These are phyloP conservation scores for Botrytis elliptica DNA, from an alignment of 2,329 filamentous ascomycete species.

Conservation along the genomic window DNA sequence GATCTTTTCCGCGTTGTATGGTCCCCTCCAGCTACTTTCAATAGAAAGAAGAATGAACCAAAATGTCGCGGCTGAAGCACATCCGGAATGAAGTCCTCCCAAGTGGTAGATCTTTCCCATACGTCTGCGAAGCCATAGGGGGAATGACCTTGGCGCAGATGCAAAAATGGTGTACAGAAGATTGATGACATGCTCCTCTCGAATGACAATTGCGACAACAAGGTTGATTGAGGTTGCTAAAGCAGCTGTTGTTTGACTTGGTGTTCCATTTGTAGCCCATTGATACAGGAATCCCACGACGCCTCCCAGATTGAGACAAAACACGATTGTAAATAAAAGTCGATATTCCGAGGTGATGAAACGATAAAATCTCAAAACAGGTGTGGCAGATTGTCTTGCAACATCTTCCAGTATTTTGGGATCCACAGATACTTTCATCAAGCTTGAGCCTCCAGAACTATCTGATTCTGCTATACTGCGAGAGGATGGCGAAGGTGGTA, in stretches of 20 bases:
- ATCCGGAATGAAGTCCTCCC: conserved; percentile 54
- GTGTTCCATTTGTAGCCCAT: conserved; percentile 2
- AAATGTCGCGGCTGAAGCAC: conserved; percentile 47
- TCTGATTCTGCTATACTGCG: background rate
- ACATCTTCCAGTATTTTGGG: conserved; percentile 10
- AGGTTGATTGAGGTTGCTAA: conserved; percentile 29
- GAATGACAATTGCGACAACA: conserved; percentile 50
- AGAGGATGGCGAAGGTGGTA: background rate
- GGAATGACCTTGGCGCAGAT: conserved; percentile 46
- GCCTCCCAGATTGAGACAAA: conserved; percentile 48
- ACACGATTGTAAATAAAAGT: conserved; percentile 54
- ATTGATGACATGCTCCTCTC: conserved; percentile 56
- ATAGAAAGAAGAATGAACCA: conserved; percentile 47
- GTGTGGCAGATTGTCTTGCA: conserved; percentile 11
- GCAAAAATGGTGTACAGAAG: conserved; percentile 48
- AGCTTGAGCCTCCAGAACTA: conserved; percentile 1
- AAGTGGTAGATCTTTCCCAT: conserved; percentile 53
- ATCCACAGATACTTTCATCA: conserved; percentile 14
- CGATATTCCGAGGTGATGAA: conserved; percentile 45
- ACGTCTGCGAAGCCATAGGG: conserved; percentile 48
- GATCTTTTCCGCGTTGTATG: conserved; percentile 44
- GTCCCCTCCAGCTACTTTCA: conserved; percentile 34
- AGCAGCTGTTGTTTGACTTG: conserved; percentile 4
- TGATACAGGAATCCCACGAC: conserved; percentile 41
- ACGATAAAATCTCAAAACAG: conserved; percentile 8